phyloP scores from a whole-genome alignment of 768 basidiomycete genomes.

The Xerocomellus intermedius region DNA sequence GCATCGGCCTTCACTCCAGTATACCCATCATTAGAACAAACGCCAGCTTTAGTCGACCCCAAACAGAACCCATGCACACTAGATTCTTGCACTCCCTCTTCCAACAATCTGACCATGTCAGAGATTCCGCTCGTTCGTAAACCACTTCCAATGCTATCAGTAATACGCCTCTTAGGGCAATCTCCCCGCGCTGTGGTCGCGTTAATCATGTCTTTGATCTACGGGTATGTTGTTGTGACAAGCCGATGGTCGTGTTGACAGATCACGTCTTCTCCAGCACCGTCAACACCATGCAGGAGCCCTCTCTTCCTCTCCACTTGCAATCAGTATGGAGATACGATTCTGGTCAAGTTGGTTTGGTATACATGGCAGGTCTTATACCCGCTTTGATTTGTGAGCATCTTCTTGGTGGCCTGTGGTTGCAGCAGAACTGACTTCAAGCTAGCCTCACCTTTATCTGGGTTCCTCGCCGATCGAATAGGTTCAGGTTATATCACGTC shows the following conservation, averaged over 20 bases:
- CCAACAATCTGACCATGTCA: neutral
- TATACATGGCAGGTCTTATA: conserved; percentile 62
- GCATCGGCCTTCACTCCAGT: neutral
- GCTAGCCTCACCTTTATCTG: conserved; percentile 58
- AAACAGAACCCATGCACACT: neutral
- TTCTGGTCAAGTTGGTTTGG: conserved; percentile 57
- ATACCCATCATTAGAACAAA: neutral
- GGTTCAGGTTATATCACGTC: conserved; percentile 57
- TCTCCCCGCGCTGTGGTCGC: conserved; percentile 51
- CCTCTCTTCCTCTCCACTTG: conserved; percentile 55
- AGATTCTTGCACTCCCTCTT: neutral
- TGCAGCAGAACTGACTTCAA: neutral
- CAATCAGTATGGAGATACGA: conserved; percentile 47
- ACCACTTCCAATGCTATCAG: conserved; percentile 39
- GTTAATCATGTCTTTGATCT: conserved; percentile 45
- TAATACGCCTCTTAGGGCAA: conserved; percentile 41
- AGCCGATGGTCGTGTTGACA: neutral
- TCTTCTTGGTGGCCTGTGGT: neutral
- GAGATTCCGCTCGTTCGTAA: conserved; percentile 17
- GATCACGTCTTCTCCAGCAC: conserved; percentile 34
- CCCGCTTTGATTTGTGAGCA: conserved; percentile 63
- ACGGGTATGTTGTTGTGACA: conserved; percentile 44
- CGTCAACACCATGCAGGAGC: conserved; percentile 50
- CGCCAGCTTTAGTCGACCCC: neutral
- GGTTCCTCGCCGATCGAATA: conserved; percentile 52